Conservation (phyloP, 441 rosid species). For the Pelargonium cotyledonis region DNA sequence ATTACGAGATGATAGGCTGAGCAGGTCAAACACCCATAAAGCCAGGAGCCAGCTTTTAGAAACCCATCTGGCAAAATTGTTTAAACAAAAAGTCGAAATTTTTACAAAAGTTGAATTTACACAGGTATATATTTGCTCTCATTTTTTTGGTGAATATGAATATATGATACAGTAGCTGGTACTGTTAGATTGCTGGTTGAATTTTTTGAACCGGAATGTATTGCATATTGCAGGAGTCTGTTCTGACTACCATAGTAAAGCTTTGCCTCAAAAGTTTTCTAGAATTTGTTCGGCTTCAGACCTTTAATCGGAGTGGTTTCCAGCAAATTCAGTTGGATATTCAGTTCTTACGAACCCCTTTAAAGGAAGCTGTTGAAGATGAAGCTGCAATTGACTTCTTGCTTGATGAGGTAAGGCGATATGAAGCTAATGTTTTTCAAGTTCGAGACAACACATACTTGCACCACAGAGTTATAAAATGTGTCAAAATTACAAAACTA, state of each 20-base stretch:
- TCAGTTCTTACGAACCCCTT: slow-evolving; percentile 75
- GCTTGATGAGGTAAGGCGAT: slow-evolving; percentile 73
- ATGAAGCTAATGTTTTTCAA: neutral
- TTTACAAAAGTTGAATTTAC: slow-evolving; percentile 90
- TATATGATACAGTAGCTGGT: slow-evolving; percentile 10
- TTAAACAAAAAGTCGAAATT: slow-evolving; percentile 95
- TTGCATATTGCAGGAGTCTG: slow-evolving; percentile 77
- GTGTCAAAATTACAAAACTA: no score
- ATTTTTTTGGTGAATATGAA: neutral
- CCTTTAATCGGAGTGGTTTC: slow-evolving; percentile 91
- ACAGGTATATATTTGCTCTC: slow-evolving; percentile 56
- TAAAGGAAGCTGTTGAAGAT: slow-evolving; percentile 69
- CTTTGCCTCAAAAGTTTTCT: slow-evolving; percentile 86
- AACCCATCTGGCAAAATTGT: slow-evolving; percentile 96
- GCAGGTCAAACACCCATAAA: slow-evolving; percentile 61
- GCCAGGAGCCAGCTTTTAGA: slow-evolving; percentile 96
- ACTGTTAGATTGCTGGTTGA: neutral
- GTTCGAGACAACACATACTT: slow-evolving; percentile 5
- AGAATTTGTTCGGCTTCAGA: slow-evolving; percentile 94
- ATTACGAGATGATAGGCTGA: slow-evolving; percentile 66
- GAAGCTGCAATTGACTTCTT: slow-evolving; percentile 89
- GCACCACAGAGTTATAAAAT: no score
- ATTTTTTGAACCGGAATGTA: slow-evolving; percentile 19
- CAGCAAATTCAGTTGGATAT: slow-evolving; percentile 97
- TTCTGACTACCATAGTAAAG: slow-evolving; percentile 59